These are phyloP conservation scores for Metschnikowia anglica DNA, from an alignment of 805 yeast species.

Conservation along the genomic window DNA sequence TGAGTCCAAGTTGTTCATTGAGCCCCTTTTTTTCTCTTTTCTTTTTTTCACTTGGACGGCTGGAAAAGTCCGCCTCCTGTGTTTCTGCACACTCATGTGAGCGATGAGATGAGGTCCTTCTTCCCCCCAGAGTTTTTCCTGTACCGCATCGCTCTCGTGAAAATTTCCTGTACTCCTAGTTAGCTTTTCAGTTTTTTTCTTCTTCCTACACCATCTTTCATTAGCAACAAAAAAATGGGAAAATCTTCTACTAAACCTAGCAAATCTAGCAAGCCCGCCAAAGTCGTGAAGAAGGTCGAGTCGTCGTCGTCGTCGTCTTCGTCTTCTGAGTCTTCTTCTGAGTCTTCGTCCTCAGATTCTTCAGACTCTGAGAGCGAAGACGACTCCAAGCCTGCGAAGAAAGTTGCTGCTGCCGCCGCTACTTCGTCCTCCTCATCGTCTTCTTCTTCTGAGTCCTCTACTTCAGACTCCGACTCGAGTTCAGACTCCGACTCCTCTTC, in stretches of 20 bases:
- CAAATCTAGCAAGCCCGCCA: constrained; percentile 14
- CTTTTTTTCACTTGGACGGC: too few species aligned
- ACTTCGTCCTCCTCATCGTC: constrained; percentile 20
- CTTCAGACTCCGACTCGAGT: constrained; percentile 32
- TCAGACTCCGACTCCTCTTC: constrained; percentile 35
- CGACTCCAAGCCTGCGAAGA: constrained; percentile 23
- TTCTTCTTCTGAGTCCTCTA: constrained; percentile 32
- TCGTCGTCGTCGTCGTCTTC: constrained; percentile 9
- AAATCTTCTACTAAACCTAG: constrained; percentile 33
- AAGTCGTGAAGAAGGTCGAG: constrained; percentile 13
- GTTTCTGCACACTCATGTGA: too few species aligned
- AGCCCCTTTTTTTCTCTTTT: too few species aligned
- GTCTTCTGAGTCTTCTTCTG: constrained; percentile 17
- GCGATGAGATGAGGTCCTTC: constrained; percentile 9
- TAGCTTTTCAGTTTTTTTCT: constrained; percentile 2
- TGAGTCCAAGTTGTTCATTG: too few species aligned
- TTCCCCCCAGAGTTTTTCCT: constrained; percentile 11
- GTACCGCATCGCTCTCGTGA: constrained; percentile 9
- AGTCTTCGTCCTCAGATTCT: constrained; percentile 24
- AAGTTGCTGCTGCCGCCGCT: constrained; percentile 18
- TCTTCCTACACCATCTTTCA: constrained; percentile 5
- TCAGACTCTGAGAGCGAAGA: constrained; percentile 24
- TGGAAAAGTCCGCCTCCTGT: neutral
- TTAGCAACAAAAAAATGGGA: constrained; percentile 33
- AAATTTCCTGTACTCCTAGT: constrained; percentile 2